A percentile compares a stretch with the other conserved stretches of the same genome.
These are phyloP conservation scores for Penicillium sp. DNA, from an alignment of 2,329 filamentous ascomycete species.

Conservation along the genomic window DNA sequence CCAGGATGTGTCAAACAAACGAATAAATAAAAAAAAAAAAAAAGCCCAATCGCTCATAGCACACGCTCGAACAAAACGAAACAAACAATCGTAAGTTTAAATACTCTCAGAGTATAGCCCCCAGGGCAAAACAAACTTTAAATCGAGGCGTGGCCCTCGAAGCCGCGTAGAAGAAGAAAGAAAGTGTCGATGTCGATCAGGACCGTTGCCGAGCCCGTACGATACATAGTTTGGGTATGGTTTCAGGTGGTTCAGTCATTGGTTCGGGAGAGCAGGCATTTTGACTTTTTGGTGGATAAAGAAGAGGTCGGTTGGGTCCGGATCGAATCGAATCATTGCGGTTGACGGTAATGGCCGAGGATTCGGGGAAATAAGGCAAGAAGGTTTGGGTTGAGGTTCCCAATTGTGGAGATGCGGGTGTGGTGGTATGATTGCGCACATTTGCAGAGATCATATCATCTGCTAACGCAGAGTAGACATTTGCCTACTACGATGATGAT, in stretches of 20 bases:
- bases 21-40: neutral
- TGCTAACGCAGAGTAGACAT: conserved; percentile 53
- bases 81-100: neutral
- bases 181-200: conserved; percentile 18
- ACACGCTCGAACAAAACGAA: neutral
- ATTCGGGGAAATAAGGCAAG: neutral
- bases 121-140: conserved; percentile 12
- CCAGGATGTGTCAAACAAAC: neutral
- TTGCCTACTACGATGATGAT: conserved; percentile 70
- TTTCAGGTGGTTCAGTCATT: conserved; percentile 10
- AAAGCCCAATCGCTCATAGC: neutral
- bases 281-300: conserved; percentile 4
- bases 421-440: too few relatives aligned
- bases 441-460: neutral
- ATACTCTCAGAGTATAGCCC: conserved; percentile 12
- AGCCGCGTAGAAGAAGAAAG: conserved; percentile 1
- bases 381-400: too few relatives aligned
- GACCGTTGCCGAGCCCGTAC: conserved; percentile 5
- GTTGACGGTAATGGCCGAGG: neutral
- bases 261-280: conserved; percentile 7
- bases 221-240: conserved; percentile 5
- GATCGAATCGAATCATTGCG: conserved; percentile 12
- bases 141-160: conserved; percentile 7
- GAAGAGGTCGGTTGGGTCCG: conserved; percentile 13
- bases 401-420: too few relatives aligned